These are phyloP conservation scores for Teunomyces pallodes DNA, from an alignment of 805 yeast genomes.

Conservation along the genomic window DNA sequence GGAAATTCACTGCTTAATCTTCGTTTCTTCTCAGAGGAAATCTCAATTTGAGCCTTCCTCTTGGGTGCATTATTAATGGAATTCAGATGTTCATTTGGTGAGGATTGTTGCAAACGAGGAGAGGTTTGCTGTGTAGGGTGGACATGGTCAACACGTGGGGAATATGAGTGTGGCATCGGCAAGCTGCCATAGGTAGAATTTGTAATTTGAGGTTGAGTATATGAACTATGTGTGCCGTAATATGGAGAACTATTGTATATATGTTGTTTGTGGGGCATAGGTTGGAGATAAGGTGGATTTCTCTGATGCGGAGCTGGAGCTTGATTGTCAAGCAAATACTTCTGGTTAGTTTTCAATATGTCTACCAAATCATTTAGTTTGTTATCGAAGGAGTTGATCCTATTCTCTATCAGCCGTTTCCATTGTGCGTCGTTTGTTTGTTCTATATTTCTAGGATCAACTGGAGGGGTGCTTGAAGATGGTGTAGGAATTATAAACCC, in stretches of 20 bases:
- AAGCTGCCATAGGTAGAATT: not conserved
- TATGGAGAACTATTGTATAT: not conserved
- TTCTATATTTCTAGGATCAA: not conserved
- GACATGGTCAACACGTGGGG: not conserved
- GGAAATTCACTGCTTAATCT: slow-evolving; percentile 6
- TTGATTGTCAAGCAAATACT: slow-evolving; percentile 17
- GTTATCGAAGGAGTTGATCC: slow-evolving; percentile 34
- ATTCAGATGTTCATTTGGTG: not conserved
- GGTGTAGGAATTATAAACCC: not conserved
- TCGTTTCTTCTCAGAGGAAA: not conserved
- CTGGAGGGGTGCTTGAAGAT: not conserved
- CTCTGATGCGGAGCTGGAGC: not conserved
- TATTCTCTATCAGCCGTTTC: slow-evolving; percentile 34
- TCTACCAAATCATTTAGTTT: slow-evolving; percentile 39
- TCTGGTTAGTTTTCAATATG: slow-evolving; percentile 32
- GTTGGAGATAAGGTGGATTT: slow-evolving; percentile 1
- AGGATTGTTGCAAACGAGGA: not conserved
- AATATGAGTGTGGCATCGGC: not conserved
- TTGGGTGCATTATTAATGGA: not conserved
- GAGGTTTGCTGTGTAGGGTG: not conserved
- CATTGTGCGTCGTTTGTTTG: slow-evolving; percentile 21
- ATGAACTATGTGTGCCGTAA: not conserved
- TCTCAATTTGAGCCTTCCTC: not conserved
- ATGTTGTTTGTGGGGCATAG: not conserved
- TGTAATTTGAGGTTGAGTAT: not conserved